These are phyloP conservation scores for Ophiostoma triangulosporum DNA, from an alignment of 2,329 filamentous ascomycete genomes.

Conservation along the genomic window DNA sequence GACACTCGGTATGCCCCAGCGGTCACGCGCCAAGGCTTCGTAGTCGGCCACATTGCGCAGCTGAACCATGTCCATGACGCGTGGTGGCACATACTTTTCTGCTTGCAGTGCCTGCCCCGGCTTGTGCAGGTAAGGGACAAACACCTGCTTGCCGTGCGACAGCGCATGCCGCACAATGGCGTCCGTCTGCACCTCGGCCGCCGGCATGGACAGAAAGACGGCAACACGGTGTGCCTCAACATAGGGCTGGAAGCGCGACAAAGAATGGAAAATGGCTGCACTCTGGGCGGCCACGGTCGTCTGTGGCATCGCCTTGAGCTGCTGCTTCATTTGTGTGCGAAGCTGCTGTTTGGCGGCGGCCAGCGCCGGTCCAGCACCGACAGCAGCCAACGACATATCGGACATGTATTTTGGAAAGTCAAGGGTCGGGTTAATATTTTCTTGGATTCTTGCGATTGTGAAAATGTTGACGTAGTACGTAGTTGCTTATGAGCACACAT, in stretches of 20 bases:
- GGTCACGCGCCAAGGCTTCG: constrained; percentile 59
- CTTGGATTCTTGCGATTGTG: too few species aligned
- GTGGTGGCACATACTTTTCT: constrained; percentile 38
- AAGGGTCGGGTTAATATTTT: too few species aligned
- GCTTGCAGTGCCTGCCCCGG: constrained; percentile 24
- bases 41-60: constrained; percentile 64
- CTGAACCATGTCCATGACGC: constrained; percentile 90
- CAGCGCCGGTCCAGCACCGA: constrained; percentile 25
- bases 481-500: too few species aligned
- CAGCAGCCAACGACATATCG: not conserved
- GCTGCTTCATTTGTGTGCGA: constrained; percentile 53
- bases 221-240: constrained; percentile 61
- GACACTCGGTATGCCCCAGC: constrained; percentile 91
- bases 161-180: constrained; percentile 73
- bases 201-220: constrained; percentile 87
- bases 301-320: constrained; percentile 46
- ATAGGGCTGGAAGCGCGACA: constrained; percentile 62
- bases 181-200: constrained; percentile 72
- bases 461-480: too few species aligned
- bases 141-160: constrained; percentile 65
- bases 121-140: constrained; percentile 77
- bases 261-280: constrained; percentile 44
- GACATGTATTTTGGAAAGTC: not conserved
- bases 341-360: constrained; percentile 63
- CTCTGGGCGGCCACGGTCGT: constrained; percentile 57